A percentile compares a stretch with the other conserved stretches of the same genome.
Conservation (phyloP, 2,329 filamentous ascomycete genomes). For the Sporothrix globosa region DNA sequence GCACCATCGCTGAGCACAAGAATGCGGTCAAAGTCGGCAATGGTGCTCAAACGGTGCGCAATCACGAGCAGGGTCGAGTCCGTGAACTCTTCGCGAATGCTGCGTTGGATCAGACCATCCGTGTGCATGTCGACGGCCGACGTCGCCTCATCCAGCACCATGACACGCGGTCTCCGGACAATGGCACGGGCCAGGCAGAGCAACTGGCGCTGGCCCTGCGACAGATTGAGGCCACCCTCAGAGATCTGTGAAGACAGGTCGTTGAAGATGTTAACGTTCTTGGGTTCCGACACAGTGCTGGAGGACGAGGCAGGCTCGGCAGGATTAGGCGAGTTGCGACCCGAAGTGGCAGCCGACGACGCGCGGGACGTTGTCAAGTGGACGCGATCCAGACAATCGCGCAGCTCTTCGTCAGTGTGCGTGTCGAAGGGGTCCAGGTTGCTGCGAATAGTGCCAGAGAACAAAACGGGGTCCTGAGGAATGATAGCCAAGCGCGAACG, state of each 20-base stretch:
- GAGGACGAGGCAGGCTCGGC: slow-evolving; percentile 36
- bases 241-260: slow-evolving; percentile 66
- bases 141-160: slow-evolving; percentile 81
- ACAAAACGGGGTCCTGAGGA: slow-evolving; percentile 77
- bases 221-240: slow-evolving; percentile 74
- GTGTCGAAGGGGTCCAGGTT: slow-evolving; percentile 79
- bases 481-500: slow-evolving; percentile 79
- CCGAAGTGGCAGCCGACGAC: slow-evolving; percentile 43
- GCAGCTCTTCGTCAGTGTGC: slow-evolving; percentile 68
- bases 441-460: slow-evolving; percentile 74
- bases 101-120: slow-evolving; percentile 72
- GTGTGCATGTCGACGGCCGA: slow-evolving; percentile 78
- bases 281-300: slow-evolving; percentile 42
- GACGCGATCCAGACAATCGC: slow-evolving; percentile 70
- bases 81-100: slow-evolving; percentile 71
- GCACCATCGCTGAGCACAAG: slow-evolving; percentile 69
- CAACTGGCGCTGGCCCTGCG: slow-evolving; percentile 75
- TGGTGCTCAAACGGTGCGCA: slow-evolving; percentile 74
- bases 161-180: slow-evolving; percentile 71
- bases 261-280: slow-evolving; percentile 68
- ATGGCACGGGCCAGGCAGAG: slow-evolving; percentile 75
- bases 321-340: slow-evolving; percentile 44
- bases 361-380: slow-evolving; percentile 57
- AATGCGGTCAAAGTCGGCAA: slow-evolving; percentile 75
- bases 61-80: slow-evolving; percentile 72